Conservation (phyloP, 1,284 basidiomycete genomes). For the Mycena sp. region DNA sequence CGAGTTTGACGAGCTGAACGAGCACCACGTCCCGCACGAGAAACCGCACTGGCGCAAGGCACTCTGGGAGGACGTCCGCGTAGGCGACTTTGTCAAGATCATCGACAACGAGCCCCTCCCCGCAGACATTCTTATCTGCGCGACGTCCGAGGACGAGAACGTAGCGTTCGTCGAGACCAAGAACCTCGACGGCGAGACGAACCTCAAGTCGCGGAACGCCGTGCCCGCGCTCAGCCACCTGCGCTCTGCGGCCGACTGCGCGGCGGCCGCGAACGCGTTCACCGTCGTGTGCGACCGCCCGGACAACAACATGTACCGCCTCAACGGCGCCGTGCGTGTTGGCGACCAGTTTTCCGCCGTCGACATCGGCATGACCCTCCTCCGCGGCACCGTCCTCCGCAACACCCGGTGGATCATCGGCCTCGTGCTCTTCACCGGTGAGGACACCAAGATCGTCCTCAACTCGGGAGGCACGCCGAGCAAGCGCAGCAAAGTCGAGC, state of each 20-base stretch:
- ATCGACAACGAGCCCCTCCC: conserved; percentile 90
- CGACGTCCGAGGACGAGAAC: conserved; percentile 98
- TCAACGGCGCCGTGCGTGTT: conserved; percentile 83
- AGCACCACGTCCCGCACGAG: conserved; percentile 52
- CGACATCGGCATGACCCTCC: conserved; percentile 83
- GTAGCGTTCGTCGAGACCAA: conserved; percentile 98
- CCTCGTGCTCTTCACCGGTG: conserved; percentile 89
- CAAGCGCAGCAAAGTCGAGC: conserved; percentile 93
- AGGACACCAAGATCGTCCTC: conserved; percentile 93
- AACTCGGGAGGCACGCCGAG: conserved; percentile 95
- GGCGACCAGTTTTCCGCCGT: conserved; percentile 66
- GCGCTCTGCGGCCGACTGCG: conserved; percentile 68
- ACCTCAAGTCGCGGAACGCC: conserved; percentile 94
- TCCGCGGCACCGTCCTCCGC: conserved; percentile 91
- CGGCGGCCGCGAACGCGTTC: conserved; percentile 65
- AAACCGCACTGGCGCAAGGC: conserved; percentile 79
- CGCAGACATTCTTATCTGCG: conserved; percentile 94
- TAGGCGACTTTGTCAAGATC: conserved; percentile 96
- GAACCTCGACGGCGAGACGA: conserved; percentile 99
- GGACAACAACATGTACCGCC: conserved; percentile 94
- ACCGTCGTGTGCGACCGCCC: conserved; percentile 88
- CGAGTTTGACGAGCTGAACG: conserved; percentile 12
- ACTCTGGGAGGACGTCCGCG: conserved; percentile 93
- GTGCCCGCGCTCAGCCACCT: conserved; percentile 81
- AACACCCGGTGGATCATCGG: conserved; percentile 96